Conservation (phyloP, 106 monocot genomes). For the Apostasia shenzhenica region DNA sequence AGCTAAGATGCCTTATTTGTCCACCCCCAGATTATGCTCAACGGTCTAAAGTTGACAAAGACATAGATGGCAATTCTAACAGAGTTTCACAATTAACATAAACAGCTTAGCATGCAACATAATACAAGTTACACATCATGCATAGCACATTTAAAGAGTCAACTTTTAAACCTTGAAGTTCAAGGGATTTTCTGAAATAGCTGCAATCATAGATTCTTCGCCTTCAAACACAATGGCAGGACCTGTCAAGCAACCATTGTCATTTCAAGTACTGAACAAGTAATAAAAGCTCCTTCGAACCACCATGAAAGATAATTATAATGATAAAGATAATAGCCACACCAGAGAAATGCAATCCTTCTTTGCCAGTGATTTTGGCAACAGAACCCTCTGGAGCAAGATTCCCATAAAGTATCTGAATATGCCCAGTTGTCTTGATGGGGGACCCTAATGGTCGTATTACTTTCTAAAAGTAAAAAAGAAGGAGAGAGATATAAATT, state of each 20-base stretch:
- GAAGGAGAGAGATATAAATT: background rate
- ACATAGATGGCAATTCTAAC: no score
- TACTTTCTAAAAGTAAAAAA: conserved; percentile 58
- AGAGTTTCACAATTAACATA: no score
- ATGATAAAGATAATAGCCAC: background rate
- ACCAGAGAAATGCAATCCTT: conserved; percentile 95
- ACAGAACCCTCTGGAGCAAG: conserved; percentile 97
- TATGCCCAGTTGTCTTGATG: conserved; percentile 89
- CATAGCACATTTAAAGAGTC: background rate
- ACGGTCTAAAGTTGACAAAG: no score
- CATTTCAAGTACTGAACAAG: background rate
- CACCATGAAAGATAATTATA: background rate
- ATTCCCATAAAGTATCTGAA: conserved; percentile 94
- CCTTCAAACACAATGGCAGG: conserved; percentile 95
- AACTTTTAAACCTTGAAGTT: conserved; percentile 66
- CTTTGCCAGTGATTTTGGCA: conserved; percentile 99
- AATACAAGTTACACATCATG: background rate
- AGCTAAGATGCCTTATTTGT: no score
- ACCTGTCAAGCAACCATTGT: conserved; percentile 29
- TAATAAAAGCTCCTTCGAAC: background rate
- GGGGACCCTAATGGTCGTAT: conserved; percentile 74
- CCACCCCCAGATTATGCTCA: no score
- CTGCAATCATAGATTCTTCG: conserved; percentile 85
- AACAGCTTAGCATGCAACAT: no score
- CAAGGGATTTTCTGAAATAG: conserved; percentile 80